Base-by-base conservation (phyloP, 148 eudicot species). In the Rhododendron molle region DNA sequence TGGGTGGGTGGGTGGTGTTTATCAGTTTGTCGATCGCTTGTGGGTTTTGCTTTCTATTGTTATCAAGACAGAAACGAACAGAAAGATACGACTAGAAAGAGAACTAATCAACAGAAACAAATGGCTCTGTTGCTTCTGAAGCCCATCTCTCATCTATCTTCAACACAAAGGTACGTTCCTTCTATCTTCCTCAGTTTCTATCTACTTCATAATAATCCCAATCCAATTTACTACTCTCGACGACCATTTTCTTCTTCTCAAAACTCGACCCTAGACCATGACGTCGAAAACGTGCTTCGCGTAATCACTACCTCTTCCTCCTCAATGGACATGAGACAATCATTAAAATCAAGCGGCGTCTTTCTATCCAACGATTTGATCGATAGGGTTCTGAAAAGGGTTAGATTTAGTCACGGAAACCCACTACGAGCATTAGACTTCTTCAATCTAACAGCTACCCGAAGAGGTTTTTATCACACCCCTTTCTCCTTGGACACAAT, bases 321-420 rank as follows among this genome's bases (percentile, higher is more conserved):
- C 60, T 80, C 92, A 21, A 69, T 89, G 50, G 65, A 74, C 87
- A 15, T 95, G 78, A 89, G 86, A 47, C 85, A 85, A 32, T 84
- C 94, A 54, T 92, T 95, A 32, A 88, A 89, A 81, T 88, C 92
- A 52, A 80, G 87, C 73, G 74, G 80, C 40, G 87, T 96, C 23
- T 81, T 83, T 2, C 81, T 94, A 16, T 86, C 97, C 54, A 94
- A 94, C 80, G 93, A 95, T 32, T 71, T 94, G 30, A 86, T 94
- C 30, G 99, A 95, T 9, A n/a, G 50, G 56, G 96, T 94, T 21
- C 90, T 96, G 5, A 96, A 95, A 92, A 87, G 97, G 90, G 89
- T 90, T 77, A 86, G 99, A 23, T 96, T 96, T 58, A 92, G 94
- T 79, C 99, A 96, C 65, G 86, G 92, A 2, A 92, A 95, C 89